A percentile compares a stretch with the other conserved stretches of the same genome.
These are phyloP conservation scores for Xerocomus minutiporus DNA, from an alignment of 1,284 basidiomycete genomes.

Conservation along the genomic window DNA sequence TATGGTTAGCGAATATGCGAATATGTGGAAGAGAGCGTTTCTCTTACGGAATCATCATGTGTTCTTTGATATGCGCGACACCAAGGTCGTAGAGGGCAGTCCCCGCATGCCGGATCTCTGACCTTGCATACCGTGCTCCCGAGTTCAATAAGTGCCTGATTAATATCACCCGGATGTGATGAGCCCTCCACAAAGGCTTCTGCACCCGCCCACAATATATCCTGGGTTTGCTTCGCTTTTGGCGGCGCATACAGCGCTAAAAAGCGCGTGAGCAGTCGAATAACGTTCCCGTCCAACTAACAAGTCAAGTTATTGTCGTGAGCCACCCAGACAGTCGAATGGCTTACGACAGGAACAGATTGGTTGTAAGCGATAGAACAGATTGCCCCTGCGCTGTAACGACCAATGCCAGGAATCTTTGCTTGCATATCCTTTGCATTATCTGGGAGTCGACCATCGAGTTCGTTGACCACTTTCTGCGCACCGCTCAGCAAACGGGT, in stretches of 20 bases:
- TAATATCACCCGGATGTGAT: constrained; percentile 73
- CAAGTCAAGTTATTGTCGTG: neutral
- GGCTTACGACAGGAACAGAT: constrained; percentile 73
- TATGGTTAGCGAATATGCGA: neutral
- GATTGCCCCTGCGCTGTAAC: constrained; percentile 89
- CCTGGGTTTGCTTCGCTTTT: constrained; percentile 71
- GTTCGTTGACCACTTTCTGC: constrained; percentile 66
- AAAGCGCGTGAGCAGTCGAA: constrained; percentile 75
- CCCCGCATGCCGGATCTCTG: constrained; percentile 65
- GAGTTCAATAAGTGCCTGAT: constrained; percentile 85
- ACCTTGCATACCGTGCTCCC: constrained; percentile 90
- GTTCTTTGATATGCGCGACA: constrained; percentile 59
- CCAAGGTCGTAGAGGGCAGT: constrained; percentile 66
- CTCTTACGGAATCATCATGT: constrained; percentile 9
- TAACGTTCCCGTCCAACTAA: constrained; percentile 90
- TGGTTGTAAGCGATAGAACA: constrained; percentile 87
- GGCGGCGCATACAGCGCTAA: constrained; percentile 79
- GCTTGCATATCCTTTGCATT: constrained; percentile 80
- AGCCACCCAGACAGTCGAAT: neutral
- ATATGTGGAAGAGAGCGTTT: neutral
- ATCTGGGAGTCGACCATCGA: constrained; percentile 70
- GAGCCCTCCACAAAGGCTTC: constrained; percentile 56
- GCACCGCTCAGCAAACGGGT: constrained; percentile 75
- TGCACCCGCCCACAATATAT: constrained; percentile 81
- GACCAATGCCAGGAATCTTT: constrained; percentile 84